Percentiles rank a stretch among this genome's conserved stretches.
phyloP scores from a whole-genome alignment of 2,329 filamentous ascomycete genomes.

The Cyclaneusma minus region DNA sequence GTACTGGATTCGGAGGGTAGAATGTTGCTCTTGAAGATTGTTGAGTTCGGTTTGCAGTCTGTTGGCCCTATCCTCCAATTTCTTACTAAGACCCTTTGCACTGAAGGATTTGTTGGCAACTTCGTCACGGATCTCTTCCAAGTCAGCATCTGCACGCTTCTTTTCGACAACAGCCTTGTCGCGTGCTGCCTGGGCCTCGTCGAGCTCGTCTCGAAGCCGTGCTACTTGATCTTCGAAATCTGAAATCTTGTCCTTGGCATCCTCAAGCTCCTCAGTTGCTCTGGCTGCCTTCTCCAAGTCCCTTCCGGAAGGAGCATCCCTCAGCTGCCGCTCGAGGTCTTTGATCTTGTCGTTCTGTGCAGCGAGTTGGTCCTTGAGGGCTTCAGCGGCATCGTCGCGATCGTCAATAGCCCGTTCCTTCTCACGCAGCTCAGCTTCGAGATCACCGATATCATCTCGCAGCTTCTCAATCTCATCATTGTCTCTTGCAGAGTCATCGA shows the following conservation, averaged over 20 bases:
- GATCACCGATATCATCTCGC: constrained; percentile 57
- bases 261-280: constrained; percentile 33
- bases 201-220: constrained; percentile 35
- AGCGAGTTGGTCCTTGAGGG: constrained; percentile 38
- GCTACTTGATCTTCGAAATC: constrained; percentile 40
- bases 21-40: constrained; percentile 28
- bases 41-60: constrained; percentile 54
- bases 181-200: constrained; percentile 37
- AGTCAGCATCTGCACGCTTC: constrained; percentile 39
- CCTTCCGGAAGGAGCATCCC: constrained; percentile 32
- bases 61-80: constrained; percentile 55
- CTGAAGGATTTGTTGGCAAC: constrained; percentile 66
- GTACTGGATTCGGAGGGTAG: constrained; percentile 24
- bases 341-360: constrained; percentile 35
- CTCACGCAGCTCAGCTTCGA: constrained; percentile 60
- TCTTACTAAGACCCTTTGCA: constrained; percentile 58
- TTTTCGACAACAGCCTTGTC: constrained; percentile 37
- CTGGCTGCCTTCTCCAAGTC: constrained; percentile 43
- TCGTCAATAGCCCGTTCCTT: constrained; percentile 61
- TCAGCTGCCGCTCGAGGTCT: constrained; percentile 42
- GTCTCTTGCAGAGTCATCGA: constrained; percentile 39
- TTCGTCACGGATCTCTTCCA: constrained; percentile 58
- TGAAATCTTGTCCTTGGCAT: constrained; percentile 34
- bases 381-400: constrained; percentile 60
- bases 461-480: constrained; percentile 48